Conservation (phyloP, 345 rosid species). For the Heritiera littoralis region DNA sequence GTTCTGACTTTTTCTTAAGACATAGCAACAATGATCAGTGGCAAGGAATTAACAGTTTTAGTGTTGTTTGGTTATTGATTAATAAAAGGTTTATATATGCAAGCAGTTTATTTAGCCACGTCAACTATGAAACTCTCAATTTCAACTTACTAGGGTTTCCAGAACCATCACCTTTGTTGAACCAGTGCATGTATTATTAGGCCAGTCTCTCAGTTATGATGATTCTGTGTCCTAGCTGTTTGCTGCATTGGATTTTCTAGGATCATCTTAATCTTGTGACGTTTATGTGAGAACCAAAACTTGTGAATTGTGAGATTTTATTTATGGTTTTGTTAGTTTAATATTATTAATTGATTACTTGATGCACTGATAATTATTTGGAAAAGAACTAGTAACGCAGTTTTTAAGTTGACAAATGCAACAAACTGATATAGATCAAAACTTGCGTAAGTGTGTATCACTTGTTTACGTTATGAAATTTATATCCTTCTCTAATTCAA, state of each 20-base stretch:
- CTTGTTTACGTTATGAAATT: neutral
- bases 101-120: neutral
- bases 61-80: neutral
- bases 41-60: neutral
- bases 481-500: neutral
- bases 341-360: neutral
- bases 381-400: neutral
- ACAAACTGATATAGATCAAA: neutral
- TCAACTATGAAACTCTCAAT: neutral
- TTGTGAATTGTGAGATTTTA: conserved; percentile 5
- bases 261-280: neutral
- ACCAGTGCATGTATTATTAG: neutral
- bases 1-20: neutral
- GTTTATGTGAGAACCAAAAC: neutral
- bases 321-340: neutral
- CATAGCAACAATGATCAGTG: neutral
- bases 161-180: neutral
- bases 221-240: neutral
- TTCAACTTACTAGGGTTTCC: neutral
- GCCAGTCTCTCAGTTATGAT: neutral
- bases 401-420: neutral
- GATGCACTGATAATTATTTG: neutral
- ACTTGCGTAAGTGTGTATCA: conserved; percentile 2
- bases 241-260: neutral
- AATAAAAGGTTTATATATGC: neutral